Conservation (phyloP, 495 filamentous ascomycete species). For the Aspergillus olivimuriae region DNA sequence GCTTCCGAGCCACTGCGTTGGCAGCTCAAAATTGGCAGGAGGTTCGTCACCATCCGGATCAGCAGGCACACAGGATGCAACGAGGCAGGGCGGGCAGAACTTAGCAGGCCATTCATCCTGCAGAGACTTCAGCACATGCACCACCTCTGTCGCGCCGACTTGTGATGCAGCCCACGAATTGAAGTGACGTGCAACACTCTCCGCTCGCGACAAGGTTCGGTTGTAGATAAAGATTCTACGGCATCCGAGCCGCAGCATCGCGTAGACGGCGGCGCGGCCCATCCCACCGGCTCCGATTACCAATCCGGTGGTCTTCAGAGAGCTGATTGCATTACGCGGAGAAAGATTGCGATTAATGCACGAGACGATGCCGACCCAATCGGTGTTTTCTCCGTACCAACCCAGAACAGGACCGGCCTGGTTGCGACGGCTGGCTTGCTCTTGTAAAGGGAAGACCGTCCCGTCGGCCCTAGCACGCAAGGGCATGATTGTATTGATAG, state of each 20-base stretch:
- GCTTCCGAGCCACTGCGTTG: slow-evolving; percentile 65
- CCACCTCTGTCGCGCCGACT: slow-evolving; percentile 42
- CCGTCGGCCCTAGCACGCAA: slow-evolving; percentile 57
- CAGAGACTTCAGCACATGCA: slow-evolving; percentile 53
- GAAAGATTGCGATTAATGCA: slow-evolving; percentile 71
- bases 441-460: slow-evolving; percentile 56
- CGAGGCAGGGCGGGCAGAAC: slow-evolving; percentile 63
- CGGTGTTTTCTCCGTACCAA: slow-evolving; percentile 80
- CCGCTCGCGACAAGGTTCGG: slow-evolving; percentile 54
- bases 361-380: slow-evolving; percentile 69
- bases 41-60: slow-evolving; percentile 55
- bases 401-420: slow-evolving; percentile 56
- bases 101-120: slow-evolving; percentile 59
- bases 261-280: slow-evolving; percentile 74
- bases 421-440: slow-evolving; percentile 57
- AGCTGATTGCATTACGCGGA: slow-evolving; percentile 69
- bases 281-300: slow-evolving; percentile 79
- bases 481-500: slow-evolving; percentile 77
- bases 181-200: slow-evolving; percentile 66
- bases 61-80: slow-evolving; percentile 70
- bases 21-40: slow-evolving; percentile 70
- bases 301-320: slow-evolving; percentile 57
- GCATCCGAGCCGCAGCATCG: slow-evolving; percentile 70
- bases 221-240: slow-evolving; percentile 76
- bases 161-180: slow-evolving; percentile 50